A percentile compares a stretch with the other conserved stretches of the same genome.
Conservation (phyloP, 2,329 filamentous ascomycete species). For the Nemania sp. region DNA sequence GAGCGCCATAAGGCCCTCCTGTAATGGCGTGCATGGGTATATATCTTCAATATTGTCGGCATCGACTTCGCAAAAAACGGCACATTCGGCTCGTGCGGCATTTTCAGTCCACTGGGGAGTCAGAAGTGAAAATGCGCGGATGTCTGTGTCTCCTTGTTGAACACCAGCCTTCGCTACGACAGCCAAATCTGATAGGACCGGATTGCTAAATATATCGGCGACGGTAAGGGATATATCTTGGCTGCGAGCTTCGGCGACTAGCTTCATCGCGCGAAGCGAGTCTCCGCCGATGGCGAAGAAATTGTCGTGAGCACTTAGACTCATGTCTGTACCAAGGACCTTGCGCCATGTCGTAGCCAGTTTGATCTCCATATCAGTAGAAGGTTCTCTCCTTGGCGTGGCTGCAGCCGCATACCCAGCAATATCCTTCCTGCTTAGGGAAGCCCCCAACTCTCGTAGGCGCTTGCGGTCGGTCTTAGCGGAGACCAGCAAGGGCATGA, state of each 20-base stretch:
- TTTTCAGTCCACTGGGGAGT: constrained; percentile 51
- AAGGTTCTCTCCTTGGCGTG: constrained; percentile 53
- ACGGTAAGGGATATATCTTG: constrained; percentile 58
- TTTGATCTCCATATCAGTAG: constrained; percentile 55
- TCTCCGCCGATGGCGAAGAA: constrained; percentile 56
- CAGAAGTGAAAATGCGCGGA: constrained; percentile 57
- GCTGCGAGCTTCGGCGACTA: constrained; percentile 59
- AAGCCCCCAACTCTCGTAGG: constrained; percentile 59
- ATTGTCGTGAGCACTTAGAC: constrained; percentile 50
- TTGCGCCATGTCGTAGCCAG: constrained; percentile 55
- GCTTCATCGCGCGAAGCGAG: constrained; percentile 64
- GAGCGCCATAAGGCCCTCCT: constrained; percentile 66
- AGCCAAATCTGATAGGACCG: constrained; percentile 60
- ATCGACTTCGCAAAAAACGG: constrained; percentile 56
- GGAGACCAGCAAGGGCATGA: constrained; percentile 62
- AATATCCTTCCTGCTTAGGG: constrained; percentile 57
- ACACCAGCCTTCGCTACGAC: constrained; percentile 49
- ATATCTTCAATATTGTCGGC: constrained; percentile 59
- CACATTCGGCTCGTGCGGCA: constrained; percentile 54
- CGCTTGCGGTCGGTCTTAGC: constrained; percentile 64
- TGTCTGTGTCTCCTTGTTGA: constrained; percentile 44
- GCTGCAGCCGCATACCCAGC: constrained; percentile 50
- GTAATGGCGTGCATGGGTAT: constrained; percentile 66
- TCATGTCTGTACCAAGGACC: constrained; percentile 53
- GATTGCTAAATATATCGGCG: constrained; percentile 59